phyloP scores from a whole-genome alignment of 2,329 filamentous ascomycete genomes.

The Colletotrichum tropicale region DNA sequence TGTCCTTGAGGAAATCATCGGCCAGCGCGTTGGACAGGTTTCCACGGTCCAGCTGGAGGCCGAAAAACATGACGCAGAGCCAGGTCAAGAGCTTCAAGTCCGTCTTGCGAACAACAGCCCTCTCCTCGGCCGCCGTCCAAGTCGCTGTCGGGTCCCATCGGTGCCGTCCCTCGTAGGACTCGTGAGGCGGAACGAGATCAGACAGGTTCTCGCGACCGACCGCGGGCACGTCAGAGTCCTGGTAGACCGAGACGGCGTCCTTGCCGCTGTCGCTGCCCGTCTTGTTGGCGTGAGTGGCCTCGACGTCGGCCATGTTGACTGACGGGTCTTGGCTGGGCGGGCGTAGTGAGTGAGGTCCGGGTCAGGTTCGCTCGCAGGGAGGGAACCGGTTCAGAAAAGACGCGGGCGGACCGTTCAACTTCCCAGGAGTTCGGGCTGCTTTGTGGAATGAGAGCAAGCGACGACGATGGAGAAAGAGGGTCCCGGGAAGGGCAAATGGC shows the following conservation, averaged over 20 bases:
- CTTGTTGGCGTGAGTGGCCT: constrained; percentile 22
- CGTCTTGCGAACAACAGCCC: constrained; percentile 53
- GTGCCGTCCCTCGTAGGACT: constrained; percentile 61
- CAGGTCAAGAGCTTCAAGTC: constrained; percentile 50
- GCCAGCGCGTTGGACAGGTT: constrained; percentile 67
- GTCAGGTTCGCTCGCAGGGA: neutral
- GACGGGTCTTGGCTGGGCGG: constrained; percentile 6
- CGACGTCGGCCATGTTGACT: constrained; percentile 30
- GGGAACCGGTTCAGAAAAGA: neutral
- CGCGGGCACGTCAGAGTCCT: constrained; percentile 29
- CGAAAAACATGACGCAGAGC: constrained; percentile 54
- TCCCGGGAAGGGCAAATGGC: neutral
- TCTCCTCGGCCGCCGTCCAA: constrained; percentile 63
- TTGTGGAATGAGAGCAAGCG: neutral
- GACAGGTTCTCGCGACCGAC: constrained; percentile 44
- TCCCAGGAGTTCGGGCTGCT: neutral
- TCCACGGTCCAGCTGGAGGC: constrained; percentile 66
- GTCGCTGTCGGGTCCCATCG: constrained; percentile 61
- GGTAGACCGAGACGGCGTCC: constrained; percentile 22
- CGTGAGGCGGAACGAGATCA: constrained; percentile 45
- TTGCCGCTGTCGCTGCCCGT: constrained; percentile 23
- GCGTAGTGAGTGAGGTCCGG: neutral
- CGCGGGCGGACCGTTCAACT: neutral
- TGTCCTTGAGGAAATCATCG: constrained; percentile 64
- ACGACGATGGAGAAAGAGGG: neutral